Conservation (phyloP, 2,329 filamentous ascomycete genomes). For the Amauroascus verrucosus region DNA sequence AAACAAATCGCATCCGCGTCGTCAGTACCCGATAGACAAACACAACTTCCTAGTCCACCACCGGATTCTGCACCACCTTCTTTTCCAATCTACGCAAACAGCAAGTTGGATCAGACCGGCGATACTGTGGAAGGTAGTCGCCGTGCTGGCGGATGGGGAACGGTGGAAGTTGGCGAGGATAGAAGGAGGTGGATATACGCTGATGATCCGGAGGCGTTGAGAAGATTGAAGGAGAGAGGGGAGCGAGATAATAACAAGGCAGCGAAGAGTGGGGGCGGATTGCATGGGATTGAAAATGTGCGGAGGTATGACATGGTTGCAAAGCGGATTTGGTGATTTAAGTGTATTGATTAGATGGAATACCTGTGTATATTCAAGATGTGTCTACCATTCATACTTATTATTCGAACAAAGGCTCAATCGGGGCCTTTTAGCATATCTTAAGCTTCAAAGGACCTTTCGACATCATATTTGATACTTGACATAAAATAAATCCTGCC, state of each 20-base stretch:
- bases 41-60: constrained; percentile 11
- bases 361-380: background rate
- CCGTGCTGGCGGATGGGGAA: constrained; percentile 69
- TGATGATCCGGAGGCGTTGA: constrained; percentile 64
- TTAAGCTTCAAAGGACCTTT: too few species aligned
- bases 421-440: too few species aligned
- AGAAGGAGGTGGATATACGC: constrained; percentile 75
- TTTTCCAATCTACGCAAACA: constrained; percentile 34
- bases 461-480: too few species aligned
- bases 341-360: background rate
- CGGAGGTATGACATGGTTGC: constrained; percentile 88
- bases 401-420: too few species aligned
- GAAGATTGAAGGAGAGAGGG: constrained; percentile 52
- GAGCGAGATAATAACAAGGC: constrained; percentile 47
- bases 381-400: too few species aligned
- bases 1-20: constrained; percentile 2
- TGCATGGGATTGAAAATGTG: constrained; percentile 55
- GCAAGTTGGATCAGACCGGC: constrained; percentile 23
- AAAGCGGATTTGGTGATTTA: constrained; percentile 79
- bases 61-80: constrained; percentile 21
- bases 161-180: constrained; percentile 82
- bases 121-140: constrained; percentile 59
- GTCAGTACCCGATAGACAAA: constrained; percentile 6
- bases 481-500: too few species aligned
- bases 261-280: constrained; percentile 45